These are phyloP conservation scores for Porogramme epimiltina DNA, from an alignment of 1,284 basidiomycete genomes.

Conservation along the genomic window DNA sequence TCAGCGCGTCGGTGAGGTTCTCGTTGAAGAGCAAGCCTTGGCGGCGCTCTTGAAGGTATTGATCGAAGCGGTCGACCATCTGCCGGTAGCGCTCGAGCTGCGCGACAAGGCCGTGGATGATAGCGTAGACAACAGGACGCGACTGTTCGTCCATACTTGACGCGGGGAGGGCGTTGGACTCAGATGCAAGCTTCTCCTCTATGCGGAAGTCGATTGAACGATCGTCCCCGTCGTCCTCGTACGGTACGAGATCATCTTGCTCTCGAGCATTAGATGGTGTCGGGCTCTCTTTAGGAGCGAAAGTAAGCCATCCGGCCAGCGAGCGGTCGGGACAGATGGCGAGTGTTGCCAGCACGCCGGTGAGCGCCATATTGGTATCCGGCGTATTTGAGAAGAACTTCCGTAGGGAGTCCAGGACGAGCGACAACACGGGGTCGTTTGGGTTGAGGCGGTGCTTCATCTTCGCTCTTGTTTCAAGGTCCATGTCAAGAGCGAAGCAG, in stretches of 20 bases:
- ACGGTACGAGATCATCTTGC: conserved; percentile 14
- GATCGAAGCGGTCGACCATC: conserved; percentile 80
- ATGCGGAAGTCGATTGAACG: conserved; percentile 77
- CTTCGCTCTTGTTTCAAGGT: conserved; percentile 42
- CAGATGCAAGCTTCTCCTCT: conserved; percentile 63
- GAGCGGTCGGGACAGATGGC: conserved; percentile 85
- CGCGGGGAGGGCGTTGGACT: conserved; percentile 60
- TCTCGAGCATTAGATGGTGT: conserved; percentile 23
- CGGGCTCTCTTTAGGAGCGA: conserved; percentile 45
- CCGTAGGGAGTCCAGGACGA: conserved; percentile 70
- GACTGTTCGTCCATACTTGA: conserved; percentile 69
- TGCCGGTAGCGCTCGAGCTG: conserved; percentile 82
- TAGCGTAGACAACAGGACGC: conserved; percentile 77
- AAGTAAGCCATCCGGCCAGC: conserved; percentile 86
- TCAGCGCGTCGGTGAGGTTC: conserved; percentile 89
- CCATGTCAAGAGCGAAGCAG: conserved; percentile 50
- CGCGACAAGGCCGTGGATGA: conserved; percentile 75
- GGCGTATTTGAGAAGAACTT: conserved; percentile 86
- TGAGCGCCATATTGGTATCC: conserved; percentile 87
- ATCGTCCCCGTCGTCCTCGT: conserved; percentile 66
- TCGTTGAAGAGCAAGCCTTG: conserved; percentile 92
- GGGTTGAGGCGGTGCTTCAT: conserved; percentile 76
- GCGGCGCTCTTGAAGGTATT: conserved; percentile 81
- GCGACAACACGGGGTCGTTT: conserved; percentile 76
- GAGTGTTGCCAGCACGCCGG: conserved; percentile 78